Evolutionary conservation across 139 green algal genomes (phyloP).

Genomic region (Mesotaenium endlicherianum): DNA sequence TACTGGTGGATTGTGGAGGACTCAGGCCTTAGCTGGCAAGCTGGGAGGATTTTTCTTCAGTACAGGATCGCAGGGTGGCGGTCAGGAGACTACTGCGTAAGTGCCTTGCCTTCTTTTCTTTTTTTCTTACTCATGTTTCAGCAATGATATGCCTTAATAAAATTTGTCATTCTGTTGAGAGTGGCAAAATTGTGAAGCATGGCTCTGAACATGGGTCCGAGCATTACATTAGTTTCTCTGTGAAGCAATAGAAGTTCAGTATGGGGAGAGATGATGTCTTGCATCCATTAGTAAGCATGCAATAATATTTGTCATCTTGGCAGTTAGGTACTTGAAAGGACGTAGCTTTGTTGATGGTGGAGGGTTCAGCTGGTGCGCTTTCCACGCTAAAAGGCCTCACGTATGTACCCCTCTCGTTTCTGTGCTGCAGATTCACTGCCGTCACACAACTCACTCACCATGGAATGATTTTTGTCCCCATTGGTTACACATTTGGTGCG

Average conservation of each 20-base stretch:
- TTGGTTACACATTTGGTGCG: slow-evolving; percentile 62
- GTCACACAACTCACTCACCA: slow-evolving; percentile 75
- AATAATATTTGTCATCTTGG: not conserved
- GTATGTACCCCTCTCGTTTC: too few species aligned
- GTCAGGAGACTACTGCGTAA: slow-evolving; percentile 59
- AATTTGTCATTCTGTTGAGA: not conserved
- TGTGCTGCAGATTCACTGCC: slow-evolving; percentile 56
- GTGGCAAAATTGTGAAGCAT: too few species aligned
- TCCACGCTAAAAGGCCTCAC: too few species aligned
- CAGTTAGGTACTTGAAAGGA: too few species aligned
- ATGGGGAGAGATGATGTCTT: too few species aligned
- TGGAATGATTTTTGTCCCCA: slow-evolving; percentile 83
- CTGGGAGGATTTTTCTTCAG: slow-evolving; percentile 61
- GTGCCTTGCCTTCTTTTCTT: not conserved
- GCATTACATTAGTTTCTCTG: too few species aligned
- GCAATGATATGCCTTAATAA: not conserved
- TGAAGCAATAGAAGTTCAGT: too few species aligned
- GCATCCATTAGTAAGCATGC: not conserved
- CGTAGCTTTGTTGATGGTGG: too few species aligned
- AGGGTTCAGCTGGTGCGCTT: too few species aligned
- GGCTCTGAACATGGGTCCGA: too few species aligned
- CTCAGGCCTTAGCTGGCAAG: slow-evolving; percentile 67
- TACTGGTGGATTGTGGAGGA: slow-evolving; percentile 69
- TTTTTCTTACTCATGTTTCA: not conserved
- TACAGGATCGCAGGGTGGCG: slow-evolving; percentile 68